Percentiles rank a stretch among this genome's conserved stretches.
phyloP scores from a whole-genome alignment of 2,329 filamentous ascomycete genomes.

The Cladophialophora carrionii region DNA sequence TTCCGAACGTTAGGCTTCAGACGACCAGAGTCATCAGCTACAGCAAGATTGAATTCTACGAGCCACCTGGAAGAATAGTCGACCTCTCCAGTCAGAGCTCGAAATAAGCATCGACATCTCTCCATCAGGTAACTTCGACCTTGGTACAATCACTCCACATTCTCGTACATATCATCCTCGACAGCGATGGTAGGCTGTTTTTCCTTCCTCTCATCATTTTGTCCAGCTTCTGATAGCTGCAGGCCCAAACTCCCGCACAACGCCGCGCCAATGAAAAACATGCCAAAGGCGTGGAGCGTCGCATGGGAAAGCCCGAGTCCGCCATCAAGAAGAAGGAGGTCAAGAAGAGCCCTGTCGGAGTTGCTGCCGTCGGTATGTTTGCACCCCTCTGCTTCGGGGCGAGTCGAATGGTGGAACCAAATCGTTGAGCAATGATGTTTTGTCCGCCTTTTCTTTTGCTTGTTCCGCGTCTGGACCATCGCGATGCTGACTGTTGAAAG shows the following conservation, averaged over 20 bases:
- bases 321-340: constrained; percentile 54
- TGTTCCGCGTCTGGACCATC: not conserved
- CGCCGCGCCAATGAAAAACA: constrained; percentile 65
- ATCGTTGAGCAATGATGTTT: not conserved
- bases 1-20: not conserved
- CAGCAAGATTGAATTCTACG: not conserved
- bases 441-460: not conserved
- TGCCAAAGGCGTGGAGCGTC: constrained; percentile 61
- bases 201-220: not conserved
- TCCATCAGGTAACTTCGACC: not conserved
- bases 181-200: not conserved
- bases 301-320: constrained; percentile 59
- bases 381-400: not conserved
- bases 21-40: not conserved
- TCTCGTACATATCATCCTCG: not conserved
- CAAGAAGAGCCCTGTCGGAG: constrained; percentile 59
- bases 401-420: too few species aligned
- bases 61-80: not conserved
- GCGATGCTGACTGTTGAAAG: constrained; percentile 44
- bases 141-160: not conserved
- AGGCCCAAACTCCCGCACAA: constrained; percentile 65
- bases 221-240: not conserved
- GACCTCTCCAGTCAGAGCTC: not conserved
- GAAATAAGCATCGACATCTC: not conserved
- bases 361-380: constrained; percentile 61